phyloP scores from a whole-genome alignment of 176 grass and related monocot genomes.

The Melocanna baccifera region DNA sequence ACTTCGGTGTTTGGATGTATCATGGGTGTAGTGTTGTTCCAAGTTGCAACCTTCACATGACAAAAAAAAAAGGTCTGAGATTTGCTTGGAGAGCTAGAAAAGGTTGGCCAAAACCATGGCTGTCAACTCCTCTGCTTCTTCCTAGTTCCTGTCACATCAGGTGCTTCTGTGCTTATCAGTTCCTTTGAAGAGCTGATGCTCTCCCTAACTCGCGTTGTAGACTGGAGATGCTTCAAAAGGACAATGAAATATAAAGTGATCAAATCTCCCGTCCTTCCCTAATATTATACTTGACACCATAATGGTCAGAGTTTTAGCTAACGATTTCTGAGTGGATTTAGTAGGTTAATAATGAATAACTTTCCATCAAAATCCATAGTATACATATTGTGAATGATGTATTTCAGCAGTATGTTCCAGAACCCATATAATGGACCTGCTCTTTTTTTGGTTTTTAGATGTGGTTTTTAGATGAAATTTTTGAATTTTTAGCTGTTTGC shows the following conservation, averaged over 20 bases:
- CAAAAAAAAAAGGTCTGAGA: neutral
- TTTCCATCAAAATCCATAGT: neutral
- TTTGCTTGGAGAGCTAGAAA: neutral
- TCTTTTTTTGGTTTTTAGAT: no score
- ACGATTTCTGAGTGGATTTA: neutral
- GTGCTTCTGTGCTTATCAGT: neutral
- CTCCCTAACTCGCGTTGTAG: neutral
- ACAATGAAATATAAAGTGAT: neutral
- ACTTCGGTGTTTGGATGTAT: neutral
- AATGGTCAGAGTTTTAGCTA: neutral
- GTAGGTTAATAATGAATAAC: neutral
- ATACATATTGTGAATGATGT: neutral
- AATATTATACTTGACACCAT: neutral
- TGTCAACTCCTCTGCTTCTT: conserved; percentile 8
- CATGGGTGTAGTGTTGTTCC: neutral
- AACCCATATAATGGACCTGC: no score
- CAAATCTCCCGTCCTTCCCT: neutral
- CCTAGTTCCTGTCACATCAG: neutral
- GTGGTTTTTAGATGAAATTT: no score
- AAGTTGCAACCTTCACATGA: neutral
- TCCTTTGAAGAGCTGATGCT: neutral
- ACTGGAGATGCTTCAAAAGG: neutral
- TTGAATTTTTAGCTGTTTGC: no score
- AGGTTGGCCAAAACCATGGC: neutral
- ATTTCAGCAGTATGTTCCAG: neutral